Base-by-base conservation (phyloP, 768 basidiomycete genomes). In the Lepiota venenata region DNA sequence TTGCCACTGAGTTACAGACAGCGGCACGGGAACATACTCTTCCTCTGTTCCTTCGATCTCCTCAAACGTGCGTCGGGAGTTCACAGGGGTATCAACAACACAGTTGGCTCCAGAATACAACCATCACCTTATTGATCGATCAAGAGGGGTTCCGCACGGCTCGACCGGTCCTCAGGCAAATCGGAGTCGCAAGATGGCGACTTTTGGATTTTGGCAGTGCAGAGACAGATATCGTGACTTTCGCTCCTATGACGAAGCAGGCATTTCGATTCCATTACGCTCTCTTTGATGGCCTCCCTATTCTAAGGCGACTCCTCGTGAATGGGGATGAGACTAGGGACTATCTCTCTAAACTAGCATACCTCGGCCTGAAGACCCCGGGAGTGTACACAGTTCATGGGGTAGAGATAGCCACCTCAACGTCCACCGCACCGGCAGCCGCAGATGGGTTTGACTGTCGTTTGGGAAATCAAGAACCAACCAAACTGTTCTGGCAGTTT, bases 61-160 rank as follows among this genome's bases (percentile, higher is more conserved):
- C 50, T 21, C 50, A 29, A 29, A 12, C 48, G 15, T 36, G 7
- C 37, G 9, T 38, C 21, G 15, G 20, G n/a, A 49, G 39, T 8
- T 16, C 37, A 7, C 49, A 29, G 32, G 39, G 15, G 45, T 57
- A 35, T 59, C 60, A 39, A 40, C 47, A 16, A 2, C 22, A n/a
- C 36, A 21, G 36, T n/a, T 87, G 85, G 84, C 73, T 88, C 10
- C 73, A 76, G 58, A 72, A 74, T 38, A 71, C 75, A 25, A 69
- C 68, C 38, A 66, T 92, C 27, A 81, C 87, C 53, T 69, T 93
- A 32, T 78, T 83, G 66, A 84, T 93, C 21, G 92, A 93, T 63
- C 92, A 93, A 65, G 92, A 93, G 70, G 86, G 88, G 3, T 91
- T 90, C 61, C 81, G 90, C 21, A 75, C 79, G 15, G 74, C 85